Evolutionary conservation across 495 filamentous ascomycete species (phyloP).

Genomic region (Ascodesmis nigricans): DNA sequence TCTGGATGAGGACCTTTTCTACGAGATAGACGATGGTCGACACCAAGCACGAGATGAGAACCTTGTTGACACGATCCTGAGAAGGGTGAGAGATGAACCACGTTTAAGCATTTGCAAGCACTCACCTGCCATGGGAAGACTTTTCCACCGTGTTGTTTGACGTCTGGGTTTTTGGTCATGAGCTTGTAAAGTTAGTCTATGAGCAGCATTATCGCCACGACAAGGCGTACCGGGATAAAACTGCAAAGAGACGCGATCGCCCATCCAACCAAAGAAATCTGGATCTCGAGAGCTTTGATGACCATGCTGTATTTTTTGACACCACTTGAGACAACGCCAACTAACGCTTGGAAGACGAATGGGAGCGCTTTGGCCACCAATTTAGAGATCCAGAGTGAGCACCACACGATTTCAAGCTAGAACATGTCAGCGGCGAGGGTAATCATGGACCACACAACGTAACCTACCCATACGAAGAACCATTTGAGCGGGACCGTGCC

Average conservation of each 20-base stretch:
- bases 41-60: conserved; percentile 56
- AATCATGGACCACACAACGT: not conserved
- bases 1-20: conserved; percentile 68
- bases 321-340: conserved; percentile 73
- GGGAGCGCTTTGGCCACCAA: conserved; percentile 60
- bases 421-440: too few species aligned
- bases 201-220: conserved; percentile 35
- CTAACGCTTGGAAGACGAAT: conserved; percentile 60
- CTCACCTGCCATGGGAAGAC: too few species aligned
- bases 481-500: conserved; percentile 45
- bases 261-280: conserved; percentile 77
- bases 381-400: conserved; percentile 72
- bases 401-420: conserved; percentile 64
- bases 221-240: conserved; percentile 45
- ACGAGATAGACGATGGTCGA: conserved; percentile 53
- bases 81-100: conserved; percentile 24
- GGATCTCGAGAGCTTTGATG: conserved; percentile 56
- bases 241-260: conserved; percentile 53
- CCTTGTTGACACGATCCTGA: conserved; percentile 41
- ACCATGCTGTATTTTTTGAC: conserved; percentile 76
- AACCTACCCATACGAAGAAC: conserved; percentile 56
- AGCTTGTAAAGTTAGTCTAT: conserved; percentile 26
- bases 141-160: not conserved
- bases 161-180: conserved; percentile 21
- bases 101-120: too few species aligned